Percentiles rank a stretch among this genome's conserved stretches.
These are phyloP conservation scores for Jimgerdemannia flammicorona DNA, from an alignment of 192 early-diverging fungal genomes.

Conservation along the genomic window DNA sequence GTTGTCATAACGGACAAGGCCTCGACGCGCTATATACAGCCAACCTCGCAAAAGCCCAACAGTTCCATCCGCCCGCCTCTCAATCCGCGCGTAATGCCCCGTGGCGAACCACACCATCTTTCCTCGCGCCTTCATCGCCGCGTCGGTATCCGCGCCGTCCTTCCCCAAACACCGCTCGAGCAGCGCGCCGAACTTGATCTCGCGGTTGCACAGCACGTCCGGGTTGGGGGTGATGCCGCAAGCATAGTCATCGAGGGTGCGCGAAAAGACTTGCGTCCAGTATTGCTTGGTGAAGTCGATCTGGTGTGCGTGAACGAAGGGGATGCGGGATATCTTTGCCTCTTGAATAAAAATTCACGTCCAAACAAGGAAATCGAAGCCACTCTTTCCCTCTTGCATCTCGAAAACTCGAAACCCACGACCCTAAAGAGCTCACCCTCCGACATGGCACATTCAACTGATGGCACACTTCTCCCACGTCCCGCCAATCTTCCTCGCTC, in stretches of 20 bases:
- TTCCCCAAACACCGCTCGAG: conserved; percentile 45
- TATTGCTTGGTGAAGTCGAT: conserved; percentile 86
- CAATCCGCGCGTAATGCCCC: conserved; percentile 53
- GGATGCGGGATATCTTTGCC: background rate
- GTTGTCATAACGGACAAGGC: background rate
- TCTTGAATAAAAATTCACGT: conserved; percentile 7
- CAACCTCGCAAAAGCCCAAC: conserved; percentile 38
- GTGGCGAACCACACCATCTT: conserved; percentile 5
- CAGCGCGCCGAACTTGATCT: conserved; percentile 94
- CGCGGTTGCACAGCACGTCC: conserved; percentile 84
- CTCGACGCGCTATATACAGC: background rate
- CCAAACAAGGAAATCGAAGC: background rate
- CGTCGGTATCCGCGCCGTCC: conserved; percentile 24
- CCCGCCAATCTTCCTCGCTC: conserved; percentile 69
- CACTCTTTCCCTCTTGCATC: background rate
- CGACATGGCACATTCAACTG: conserved; percentile 59
- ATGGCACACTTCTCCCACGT: conserved; percentile 69
- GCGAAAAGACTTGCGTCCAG: conserved; percentile 87
- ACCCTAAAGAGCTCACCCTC: conserved; percentile 10
- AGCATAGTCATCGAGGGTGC: conserved; percentile 68
- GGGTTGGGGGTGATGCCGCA: conserved; percentile 86
- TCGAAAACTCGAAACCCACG: conserved; percentile 12
- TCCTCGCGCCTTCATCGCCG: background rate
- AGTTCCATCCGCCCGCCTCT: conserved; percentile 6
- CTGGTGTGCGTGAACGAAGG: conserved; percentile 12